Conservation (phyloP, 495 filamentous ascomycete genomes). For the Cercophora newfieldiana region DNA sequence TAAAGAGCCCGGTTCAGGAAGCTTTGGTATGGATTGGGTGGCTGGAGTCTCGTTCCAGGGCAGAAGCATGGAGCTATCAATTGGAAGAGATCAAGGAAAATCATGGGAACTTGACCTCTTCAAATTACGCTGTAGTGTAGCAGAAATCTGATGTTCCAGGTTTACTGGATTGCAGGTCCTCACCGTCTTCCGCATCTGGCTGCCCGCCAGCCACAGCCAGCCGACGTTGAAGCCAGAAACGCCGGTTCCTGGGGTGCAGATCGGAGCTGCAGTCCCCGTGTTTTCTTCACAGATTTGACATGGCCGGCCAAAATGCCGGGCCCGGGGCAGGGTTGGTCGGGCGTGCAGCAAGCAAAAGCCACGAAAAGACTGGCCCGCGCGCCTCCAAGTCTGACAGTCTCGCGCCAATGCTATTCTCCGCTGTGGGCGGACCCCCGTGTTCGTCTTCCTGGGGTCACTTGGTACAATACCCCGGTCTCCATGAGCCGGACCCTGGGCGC, state of each 20-base stretch:
- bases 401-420: too few species aligned
- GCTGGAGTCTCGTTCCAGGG: background rate
- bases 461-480: too few species aligned
- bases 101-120: too few species aligned
- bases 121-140: too few species aligned
- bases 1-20: background rate
- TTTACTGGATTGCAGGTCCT: too few species aligned
- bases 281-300: background rate
- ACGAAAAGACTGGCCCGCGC: too few species aligned
- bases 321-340: background rate
- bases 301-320: background rate
- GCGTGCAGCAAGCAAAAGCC: background rate
- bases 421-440: background rate
- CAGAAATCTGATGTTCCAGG: too few species aligned
- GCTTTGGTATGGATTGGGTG: background rate
- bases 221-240: too few species aligned
- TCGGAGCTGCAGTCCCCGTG: background rate
- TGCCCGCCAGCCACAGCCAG: too few species aligned
- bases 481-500: background rate
- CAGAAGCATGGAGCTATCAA: background rate
- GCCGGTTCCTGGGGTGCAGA: background rate
- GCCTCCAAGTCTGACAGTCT: too few species aligned
- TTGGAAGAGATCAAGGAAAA: background rate
- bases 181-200: too few species aligned
- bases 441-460: background rate